phyloP scores from a whole-genome alignment of 2,329 filamentous ascomycete genomes.

The Arthroderma sp. region DNA sequence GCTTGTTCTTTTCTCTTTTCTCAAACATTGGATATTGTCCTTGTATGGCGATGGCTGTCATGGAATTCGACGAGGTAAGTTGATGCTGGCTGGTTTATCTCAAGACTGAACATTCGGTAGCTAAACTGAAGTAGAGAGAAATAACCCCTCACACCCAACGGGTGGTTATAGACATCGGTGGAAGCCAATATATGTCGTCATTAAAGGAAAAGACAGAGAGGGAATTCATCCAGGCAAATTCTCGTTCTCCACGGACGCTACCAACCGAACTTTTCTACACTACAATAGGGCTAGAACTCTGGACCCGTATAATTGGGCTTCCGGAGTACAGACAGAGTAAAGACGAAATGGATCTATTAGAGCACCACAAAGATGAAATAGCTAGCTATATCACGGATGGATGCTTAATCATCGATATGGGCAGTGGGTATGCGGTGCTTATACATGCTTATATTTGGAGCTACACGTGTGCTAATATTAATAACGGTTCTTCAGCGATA shows the following conservation, averaged over 20 bases:
- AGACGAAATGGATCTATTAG: slow-evolving; percentile 2
- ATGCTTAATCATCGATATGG: slow-evolving; percentile 3
- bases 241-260: background rate
- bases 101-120: no score
- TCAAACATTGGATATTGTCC: no score
- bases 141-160: background rate
- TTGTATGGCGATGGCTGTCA: no score
- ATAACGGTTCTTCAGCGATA: slow-evolving; percentile 1
- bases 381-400: background rate
- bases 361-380: background rate
- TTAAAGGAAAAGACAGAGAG: background rate
- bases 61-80: no score
- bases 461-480: background rate
- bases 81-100: no score
- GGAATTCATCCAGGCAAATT: background rate
- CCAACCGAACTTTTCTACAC: slow-evolving; percentile 2
- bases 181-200: background rate
- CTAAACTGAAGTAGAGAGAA: background rate
- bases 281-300: slow-evolving; percentile 1
- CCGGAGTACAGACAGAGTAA: slow-evolving; percentile 2
- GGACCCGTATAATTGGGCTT: background rate
- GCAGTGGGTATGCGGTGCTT: slow-evolving; percentile 1
- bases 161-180: slow-evolving; percentile 2
- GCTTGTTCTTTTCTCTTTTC: no score
- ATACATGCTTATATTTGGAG: no score